These are phyloP conservation scores for Cladosporium sp. DNA, from an alignment of 2,329 filamentous ascomycete species.

Conservation along the genomic window DNA sequence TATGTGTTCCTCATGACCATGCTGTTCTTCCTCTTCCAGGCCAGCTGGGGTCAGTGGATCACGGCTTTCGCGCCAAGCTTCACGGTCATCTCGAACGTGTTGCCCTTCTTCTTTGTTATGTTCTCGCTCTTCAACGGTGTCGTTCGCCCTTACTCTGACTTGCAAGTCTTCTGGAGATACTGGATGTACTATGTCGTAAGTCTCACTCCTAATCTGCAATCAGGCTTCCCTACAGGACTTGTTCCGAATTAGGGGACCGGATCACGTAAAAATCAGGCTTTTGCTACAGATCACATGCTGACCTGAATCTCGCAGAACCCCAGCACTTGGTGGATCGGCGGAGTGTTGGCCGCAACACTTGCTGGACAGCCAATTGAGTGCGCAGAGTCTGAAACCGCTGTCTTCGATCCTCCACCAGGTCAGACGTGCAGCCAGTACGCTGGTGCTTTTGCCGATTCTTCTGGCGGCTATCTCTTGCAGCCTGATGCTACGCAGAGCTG, in stretches of 20 bases:
- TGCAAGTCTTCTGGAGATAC: slow-evolving; percentile 72
- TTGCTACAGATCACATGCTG: no score
- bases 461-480: slow-evolving; percentile 65
- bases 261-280: no score
- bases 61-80: slow-evolving; percentile 78
- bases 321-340: slow-evolving; percentile 70
- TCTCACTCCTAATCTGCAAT: no score
- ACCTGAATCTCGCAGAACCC: no score
- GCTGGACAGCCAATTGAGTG: slow-evolving; percentile 48
- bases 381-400: slow-evolving; percentile 57
- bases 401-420: slow-evolving; percentile 65
- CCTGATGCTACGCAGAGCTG: slow-evolving; percentile 59
- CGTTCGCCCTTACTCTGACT: slow-evolving; percentile 63
- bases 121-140: slow-evolving; percentile 77
- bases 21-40: slow-evolving; percentile 75
- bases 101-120: slow-evolving; percentile 82
- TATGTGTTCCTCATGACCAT: slow-evolving; percentile 78
- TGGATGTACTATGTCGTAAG: slow-evolving; percentile 72
- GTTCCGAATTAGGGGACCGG: no score
- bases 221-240: no score
- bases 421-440: slow-evolving; percentile 68
- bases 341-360: slow-evolving; percentile 66
- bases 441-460: slow-evolving; percentile 55
- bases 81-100: slow-evolving; percentile 72
- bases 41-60: slow-evolving; percentile 80